These are phyloP conservation scores for Fusarium circinatum DNA, from an alignment of 2,329 filamentous ascomycete genomes.

Conservation along the genomic window DNA sequence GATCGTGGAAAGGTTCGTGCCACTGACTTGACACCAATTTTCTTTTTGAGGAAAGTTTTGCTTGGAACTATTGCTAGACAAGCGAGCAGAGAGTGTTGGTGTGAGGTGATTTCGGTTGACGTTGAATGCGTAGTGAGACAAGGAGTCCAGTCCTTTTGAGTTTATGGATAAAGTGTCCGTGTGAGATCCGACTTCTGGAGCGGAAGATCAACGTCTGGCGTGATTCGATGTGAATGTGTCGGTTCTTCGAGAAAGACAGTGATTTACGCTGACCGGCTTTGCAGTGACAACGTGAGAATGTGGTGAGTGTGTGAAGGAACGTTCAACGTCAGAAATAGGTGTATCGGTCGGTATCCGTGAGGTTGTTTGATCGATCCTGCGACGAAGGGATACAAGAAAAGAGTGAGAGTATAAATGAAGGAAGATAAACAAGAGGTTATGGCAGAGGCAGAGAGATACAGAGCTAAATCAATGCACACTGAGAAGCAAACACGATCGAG, in stretches of 20 bases:
- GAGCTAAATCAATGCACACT: constrained; percentile 22
- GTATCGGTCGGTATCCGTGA: constrained; percentile 38
- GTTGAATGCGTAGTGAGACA: constrained; percentile 36
- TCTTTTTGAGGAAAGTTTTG: constrained; percentile 25
- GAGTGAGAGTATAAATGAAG: constrained; percentile 15
- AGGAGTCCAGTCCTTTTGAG: constrained; percentile 44
- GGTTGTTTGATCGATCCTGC: constrained; percentile 43
- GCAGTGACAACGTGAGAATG: constrained; percentile 23
- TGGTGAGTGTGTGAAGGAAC: constrained; percentile 38
- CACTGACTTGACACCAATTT: constrained; percentile 32
- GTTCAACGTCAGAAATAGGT: constrained; percentile 45
- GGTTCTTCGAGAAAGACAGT: constrained; percentile 34
- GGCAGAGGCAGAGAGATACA: constrained; percentile 15
- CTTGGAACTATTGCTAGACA: constrained; percentile 12
- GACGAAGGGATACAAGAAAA: constrained; percentile 37
- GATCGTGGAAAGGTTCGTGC: constrained; percentile 24
- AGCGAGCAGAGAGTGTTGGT: constrained; percentile 22
- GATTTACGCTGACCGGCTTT: constrained; percentile 21
- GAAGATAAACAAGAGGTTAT: constrained; percentile 11
- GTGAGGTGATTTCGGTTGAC: constrained; percentile 13
- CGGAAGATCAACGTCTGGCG: constrained; percentile 27
- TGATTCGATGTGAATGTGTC: constrained; percentile 23
- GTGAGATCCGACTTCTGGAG: constrained; percentile 32
- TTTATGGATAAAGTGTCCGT: constrained; percentile 4
- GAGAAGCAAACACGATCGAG: constrained; percentile 33